Conservation (phyloP, 1,284 basidiomycete species). For the Ceratobasidium sp. region DNA sequence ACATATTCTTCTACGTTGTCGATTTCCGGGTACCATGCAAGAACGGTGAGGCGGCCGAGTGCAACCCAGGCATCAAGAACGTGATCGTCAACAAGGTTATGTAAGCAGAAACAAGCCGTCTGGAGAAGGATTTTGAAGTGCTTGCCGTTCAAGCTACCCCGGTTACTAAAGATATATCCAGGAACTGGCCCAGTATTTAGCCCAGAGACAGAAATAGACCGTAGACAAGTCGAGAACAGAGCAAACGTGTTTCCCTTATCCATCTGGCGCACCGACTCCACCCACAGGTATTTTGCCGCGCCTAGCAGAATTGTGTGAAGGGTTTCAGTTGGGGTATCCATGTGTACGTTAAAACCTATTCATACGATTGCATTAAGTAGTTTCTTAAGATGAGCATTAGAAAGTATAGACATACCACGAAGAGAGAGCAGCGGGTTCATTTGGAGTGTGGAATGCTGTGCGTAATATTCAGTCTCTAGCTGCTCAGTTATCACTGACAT, state of each 20-base stretch:
- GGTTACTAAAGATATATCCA: constrained; percentile 51
- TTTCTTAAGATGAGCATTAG: no score
- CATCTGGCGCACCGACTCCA: constrained; percentile 47
- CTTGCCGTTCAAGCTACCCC: constrained; percentile 51
- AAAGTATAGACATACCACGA: background rate
- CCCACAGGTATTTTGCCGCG: constrained; percentile 55
- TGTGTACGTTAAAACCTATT: constrained; percentile 42
- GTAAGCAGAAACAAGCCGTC: constrained; percentile 50
- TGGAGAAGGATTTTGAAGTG: constrained; percentile 54
- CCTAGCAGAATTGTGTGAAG: constrained; percentile 54
- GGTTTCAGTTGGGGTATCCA: constrained; percentile 53
- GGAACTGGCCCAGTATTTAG: constrained; percentile 9
- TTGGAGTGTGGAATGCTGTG: background rate
- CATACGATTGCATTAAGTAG: background rate
- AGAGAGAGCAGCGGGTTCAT: background rate
- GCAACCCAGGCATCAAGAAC: constrained; percentile 48
- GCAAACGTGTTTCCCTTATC: constrained; percentile 46
- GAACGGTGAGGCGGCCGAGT: constrained; percentile 49
- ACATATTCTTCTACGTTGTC: constrained; percentile 47
- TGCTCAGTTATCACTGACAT: background rate
- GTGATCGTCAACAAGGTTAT: constrained; percentile 47
- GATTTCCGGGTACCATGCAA: constrained; percentile 52
- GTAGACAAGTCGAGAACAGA: constrained; percentile 48
- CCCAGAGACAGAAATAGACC: constrained; percentile 5
- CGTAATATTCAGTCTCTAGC: background rate